These are phyloP conservation scores for Limnanthes douglasii DNA, from an alignment of 345 rosid species.

Conservation along the genomic window DNA sequence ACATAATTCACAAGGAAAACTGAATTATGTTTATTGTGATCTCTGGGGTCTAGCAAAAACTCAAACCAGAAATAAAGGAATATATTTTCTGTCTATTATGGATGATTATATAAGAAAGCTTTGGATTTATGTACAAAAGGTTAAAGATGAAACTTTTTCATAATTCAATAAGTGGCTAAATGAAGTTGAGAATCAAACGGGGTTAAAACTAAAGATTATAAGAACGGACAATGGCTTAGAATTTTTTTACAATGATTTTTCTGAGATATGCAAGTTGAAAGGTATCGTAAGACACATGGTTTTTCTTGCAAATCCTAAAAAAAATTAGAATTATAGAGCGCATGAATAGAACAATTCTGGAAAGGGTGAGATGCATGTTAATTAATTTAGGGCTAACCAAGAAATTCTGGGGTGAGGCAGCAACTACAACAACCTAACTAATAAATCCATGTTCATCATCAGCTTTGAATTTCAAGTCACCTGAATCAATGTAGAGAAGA, in stretches of 20 bases:
- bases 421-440: not conserved
- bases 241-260: not conserved
- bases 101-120: no score
- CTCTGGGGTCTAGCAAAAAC: not conserved
- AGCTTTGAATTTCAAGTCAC: not conserved
- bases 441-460: not conserved
- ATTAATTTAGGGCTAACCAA: not conserved
- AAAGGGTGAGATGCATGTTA: not conserved
- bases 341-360: not conserved
- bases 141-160: no score
- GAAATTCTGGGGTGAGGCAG: not conserved
- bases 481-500: not conserved
- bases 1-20: not conserved
- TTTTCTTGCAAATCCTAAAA: no score
- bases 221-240: constrained; percentile 1
- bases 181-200: no score
- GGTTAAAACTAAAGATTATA: not conserved
- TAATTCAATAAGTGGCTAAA: no score
- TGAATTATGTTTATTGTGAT: not conserved
- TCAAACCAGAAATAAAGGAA: not conserved
- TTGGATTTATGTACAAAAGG: no score
- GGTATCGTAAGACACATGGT: not conserved
- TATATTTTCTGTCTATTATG: not conserved
- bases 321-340: not conserved
- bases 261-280: not conserved